Evolutionary conservation across 352 stramenopile genomes (phyloP).

Genomic region (Plasmopara muralis): DNA sequence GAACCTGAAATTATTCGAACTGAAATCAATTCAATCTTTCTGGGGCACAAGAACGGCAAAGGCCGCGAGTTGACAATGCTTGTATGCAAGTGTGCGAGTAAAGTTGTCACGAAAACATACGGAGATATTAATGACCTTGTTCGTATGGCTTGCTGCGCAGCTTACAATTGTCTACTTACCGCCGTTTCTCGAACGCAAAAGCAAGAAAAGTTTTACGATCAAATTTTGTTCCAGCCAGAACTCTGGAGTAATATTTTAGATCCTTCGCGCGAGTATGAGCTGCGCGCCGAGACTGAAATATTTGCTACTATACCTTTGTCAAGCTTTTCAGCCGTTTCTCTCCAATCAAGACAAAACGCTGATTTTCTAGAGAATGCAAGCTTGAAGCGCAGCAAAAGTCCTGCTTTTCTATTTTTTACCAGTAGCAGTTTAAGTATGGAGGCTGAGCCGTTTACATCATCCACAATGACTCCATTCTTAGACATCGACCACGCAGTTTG

Average conservation of each 20-base stretch:
- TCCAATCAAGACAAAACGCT: conserved; percentile 22
- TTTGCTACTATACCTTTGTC: conserved; percentile 55
- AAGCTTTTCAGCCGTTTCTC: conserved; percentile 26
- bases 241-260: conserved; percentile 72
- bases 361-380: conserved; percentile 7
- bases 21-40: conserved; percentile 63
- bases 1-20: conserved; percentile 58
- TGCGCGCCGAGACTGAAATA: conserved; percentile 43
- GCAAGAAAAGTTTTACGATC: conserved; percentile 82
- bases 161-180: conserved; percentile 69
- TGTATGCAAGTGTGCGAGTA: conserved; percentile 76
- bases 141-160: conserved; percentile 49
- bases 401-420: conserved; percentile 61
- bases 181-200: conserved; percentile 78
- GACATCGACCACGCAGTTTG: conserved; percentile 17
- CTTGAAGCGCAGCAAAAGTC: conserved; percentile 17
- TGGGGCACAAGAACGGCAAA: conserved; percentile 64
- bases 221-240: conserved; percentile 72
- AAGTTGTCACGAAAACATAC: conserved; percentile 53
- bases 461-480: conserved; percentile 11
- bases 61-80: conserved; percentile 81
- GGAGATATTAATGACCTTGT: conserved; percentile 28
- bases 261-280: conserved; percentile 26
- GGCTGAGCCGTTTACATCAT: conserved; percentile 19
- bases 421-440: conserved; percentile 63